Evolutionary conservation across 2,329 filamentous ascomycete genomes (phyloP).

Genomic region (Ceratocystis cubensis): DNA sequence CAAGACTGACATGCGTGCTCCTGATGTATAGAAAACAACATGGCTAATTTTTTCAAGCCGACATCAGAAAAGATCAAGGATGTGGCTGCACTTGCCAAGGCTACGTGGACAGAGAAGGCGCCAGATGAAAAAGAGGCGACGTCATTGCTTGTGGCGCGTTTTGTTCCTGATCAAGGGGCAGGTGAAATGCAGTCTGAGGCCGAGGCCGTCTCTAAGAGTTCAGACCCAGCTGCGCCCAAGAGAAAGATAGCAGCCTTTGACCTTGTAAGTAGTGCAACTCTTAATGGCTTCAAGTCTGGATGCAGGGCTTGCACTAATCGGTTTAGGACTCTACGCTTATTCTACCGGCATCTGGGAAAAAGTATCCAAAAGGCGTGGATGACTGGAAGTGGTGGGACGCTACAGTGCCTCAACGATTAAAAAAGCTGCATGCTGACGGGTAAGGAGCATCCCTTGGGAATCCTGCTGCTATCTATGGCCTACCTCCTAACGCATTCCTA

Average conservation of each 20-base stretch:
- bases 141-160: slow-evolving; percentile 64
- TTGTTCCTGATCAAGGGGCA: slow-evolving; percentile 35
- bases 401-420: slow-evolving; percentile 54
- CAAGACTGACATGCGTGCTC: background rate
- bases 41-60: slow-evolving; percentile 81
- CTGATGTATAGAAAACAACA: slow-evolving; percentile 44
- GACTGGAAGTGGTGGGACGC: slow-evolving; percentile 95
- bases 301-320: background rate
- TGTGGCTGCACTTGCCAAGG: slow-evolving; percentile 35
- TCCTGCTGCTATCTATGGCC: slow-evolving; percentile 7
- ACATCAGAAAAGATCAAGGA: slow-evolving; percentile 72
- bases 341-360: slow-evolving; percentile 64
- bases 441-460: slow-evolving; percentile 28
- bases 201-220: background rate
- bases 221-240: background rate
- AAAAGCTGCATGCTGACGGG: slow-evolving; percentile 57
- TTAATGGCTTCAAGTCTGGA: background rate
- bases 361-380: slow-evolving; percentile 52
- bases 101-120: slow-evolving; percentile 53
- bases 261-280: slow-evolving; percentile 33
- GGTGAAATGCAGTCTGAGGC: slow-evolving; percentile 23
- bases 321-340: slow-evolving; percentile 77
- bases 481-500: slow-evolving; percentile 27
- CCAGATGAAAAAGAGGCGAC: slow-evolving; percentile 36
- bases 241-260: slow-evolving; percentile 61